Evolutionary conservation across 805 yeast genomes (phyloP), one percentile per base, ranked within the genome.

Genomic region (Wickerhamiella alocasiicola): DNA sequence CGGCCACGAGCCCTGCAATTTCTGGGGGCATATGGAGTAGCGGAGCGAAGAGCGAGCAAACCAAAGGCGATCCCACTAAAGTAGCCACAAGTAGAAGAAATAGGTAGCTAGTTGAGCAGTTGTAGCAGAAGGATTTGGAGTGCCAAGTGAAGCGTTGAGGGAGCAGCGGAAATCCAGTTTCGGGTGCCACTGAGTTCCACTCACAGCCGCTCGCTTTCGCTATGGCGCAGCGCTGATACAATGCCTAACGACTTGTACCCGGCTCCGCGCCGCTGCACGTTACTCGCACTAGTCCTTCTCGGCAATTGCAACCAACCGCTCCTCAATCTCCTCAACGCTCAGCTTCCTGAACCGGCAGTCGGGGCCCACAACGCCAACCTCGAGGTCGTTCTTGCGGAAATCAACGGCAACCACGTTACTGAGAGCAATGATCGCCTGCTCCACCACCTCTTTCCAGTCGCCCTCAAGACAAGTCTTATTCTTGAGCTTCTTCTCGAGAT

Each of bases 321-420:
- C 95, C 61, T 91, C 98, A 50, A 91, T 87, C 62, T 91, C 93
- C 28, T 85, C 95, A 7, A 81, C 71, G 4, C 77, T 67, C 54
- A 91, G 72, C 21, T 74, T 67, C 47, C 78, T 72, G 66, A 88
- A 88, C 39, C 41, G 44, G 37, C 78, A 79, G 30, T 67, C 75
- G 37, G 66, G 64, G 3, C 81, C 68, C 20, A 94, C 95, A 35
- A 87, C 81, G 40, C 96, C 98, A 46, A 91, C 71, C 66, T 91
- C 98, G 43, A 91, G 66, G 56, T 91, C 98, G 55, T 81, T 80
- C 62, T 85, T 87, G 51, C 95, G 75, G 61, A 91, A 88, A 54
- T 91, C 98, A 2, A 94, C 84, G 36, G 93, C 85, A 50, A 91
- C 67, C 1, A 88, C 81, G 44, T 82, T 79, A 52, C 93, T 79